phyloP scores from a whole-genome alignment of 2,329 filamentous ascomycete species.

The Lachnellula occidentalis region DNA sequence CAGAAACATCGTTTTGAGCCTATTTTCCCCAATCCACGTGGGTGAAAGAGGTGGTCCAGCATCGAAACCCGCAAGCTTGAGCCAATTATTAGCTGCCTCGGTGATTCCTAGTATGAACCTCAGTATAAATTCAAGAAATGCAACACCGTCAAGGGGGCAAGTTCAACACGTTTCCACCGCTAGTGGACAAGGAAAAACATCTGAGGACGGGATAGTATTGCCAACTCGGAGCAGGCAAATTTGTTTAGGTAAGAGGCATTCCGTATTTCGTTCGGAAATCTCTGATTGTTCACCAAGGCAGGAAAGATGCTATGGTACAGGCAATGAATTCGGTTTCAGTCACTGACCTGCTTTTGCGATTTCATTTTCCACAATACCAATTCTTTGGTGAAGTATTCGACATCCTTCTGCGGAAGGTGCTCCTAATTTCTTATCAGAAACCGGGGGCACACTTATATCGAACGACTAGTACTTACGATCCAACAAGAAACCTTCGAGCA shows the following conservation, averaged over 20 bases:
- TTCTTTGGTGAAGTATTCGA: constrained; percentile 1
- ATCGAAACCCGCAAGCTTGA: not conserved
- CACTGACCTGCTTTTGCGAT: constrained; percentile 7
- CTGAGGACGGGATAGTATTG: not conserved
- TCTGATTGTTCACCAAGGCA: not conserved
- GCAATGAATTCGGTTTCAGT: not conserved
- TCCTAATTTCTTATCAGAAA: not conserved
- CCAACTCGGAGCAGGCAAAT: not conserved
- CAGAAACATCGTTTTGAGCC: not conserved
- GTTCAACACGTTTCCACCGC: not conserved
- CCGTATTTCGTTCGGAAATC: not conserved
- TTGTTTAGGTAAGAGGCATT: not conserved
- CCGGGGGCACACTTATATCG: not conserved
- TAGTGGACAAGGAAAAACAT: not conserved
- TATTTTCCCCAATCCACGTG: not conserved
- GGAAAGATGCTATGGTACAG: not conserved
- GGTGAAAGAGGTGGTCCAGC: not conserved
- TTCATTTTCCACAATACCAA: constrained; percentile 6
- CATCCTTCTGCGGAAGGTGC: constrained; percentile 1
- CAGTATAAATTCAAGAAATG: not conserved
- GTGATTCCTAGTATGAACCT: not conserved
- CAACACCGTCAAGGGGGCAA: not conserved
- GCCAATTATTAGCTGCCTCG: not conserved
- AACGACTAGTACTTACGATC: not conserved
- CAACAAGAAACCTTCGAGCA: not conserved